A percentile compares a stretch with the other conserved stretches of the same genome.
Evolutionary conservation across 371 early-diverging fungal genomes (phyloP).

Genomic region (Mortierella sp.): DNA sequence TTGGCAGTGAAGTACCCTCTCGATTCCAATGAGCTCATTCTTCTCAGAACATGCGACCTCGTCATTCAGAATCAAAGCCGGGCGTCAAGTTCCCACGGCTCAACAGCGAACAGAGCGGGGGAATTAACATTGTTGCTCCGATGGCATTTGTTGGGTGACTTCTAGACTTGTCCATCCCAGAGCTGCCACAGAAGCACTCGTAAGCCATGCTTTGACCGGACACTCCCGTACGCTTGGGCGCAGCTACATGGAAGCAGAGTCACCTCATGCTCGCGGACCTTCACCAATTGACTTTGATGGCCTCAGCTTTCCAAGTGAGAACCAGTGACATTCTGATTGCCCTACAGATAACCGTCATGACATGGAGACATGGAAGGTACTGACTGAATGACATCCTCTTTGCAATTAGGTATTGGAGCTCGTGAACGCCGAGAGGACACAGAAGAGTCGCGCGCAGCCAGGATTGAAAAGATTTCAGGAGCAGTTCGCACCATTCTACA

Average conservation of each 20-base stretch:
- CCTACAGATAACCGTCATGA: no score
- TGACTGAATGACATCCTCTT: background rate
- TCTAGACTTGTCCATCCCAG: conserved; percentile 33
- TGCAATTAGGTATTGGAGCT: conserved; percentile 69
- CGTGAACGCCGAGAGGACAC: conserved; percentile 82
- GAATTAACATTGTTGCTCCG: background rate
- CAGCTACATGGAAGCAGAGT: conserved; percentile 37
- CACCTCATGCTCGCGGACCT: conserved; percentile 26
- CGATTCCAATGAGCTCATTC: no score
- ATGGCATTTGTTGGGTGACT: background rate
- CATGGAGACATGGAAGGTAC: background rate
- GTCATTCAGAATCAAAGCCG: background rate
- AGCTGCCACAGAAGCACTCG: conserved; percentile 18
- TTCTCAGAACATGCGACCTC: background rate
- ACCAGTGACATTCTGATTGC: no score
- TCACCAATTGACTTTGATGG: conserved; percentile 52
- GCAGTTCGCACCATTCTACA: conserved; percentile 91
- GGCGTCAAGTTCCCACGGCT: conserved; percentile 10
- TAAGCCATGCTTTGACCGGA: conserved; percentile 44
- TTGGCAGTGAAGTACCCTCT: no score
- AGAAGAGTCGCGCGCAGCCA: conserved; percentile 69
- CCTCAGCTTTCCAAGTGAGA: conserved; percentile 50
- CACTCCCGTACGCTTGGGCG: conserved; percentile 28
- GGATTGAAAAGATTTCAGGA: conserved; percentile 81
- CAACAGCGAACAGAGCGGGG: background rate